A percentile compares a stretch with the other conserved stretches of the same genome.
Evolutionary conservation across 2,329 filamentous ascomycete genomes (phyloP).

Genomic region (Cladophialophora psammophila): DNA sequence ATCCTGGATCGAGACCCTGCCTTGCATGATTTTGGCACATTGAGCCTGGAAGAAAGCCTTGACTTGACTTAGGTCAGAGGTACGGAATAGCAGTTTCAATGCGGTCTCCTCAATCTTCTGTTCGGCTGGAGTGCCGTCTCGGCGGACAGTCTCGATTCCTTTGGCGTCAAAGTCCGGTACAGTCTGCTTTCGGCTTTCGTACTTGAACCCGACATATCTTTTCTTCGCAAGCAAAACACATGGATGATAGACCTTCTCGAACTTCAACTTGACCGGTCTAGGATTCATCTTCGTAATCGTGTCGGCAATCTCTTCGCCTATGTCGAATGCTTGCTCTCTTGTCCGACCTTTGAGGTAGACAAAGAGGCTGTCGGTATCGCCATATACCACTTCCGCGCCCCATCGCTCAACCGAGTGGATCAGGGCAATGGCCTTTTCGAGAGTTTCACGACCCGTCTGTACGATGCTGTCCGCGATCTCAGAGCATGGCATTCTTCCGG

Average conservation of each 20-base stretch:
- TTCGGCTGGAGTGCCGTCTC: slow-evolving; percentile 92
- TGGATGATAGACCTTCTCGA: slow-evolving; percentile 97
- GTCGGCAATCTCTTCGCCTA: slow-evolving; percentile 90
- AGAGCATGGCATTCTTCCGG: slow-evolving; percentile 94
- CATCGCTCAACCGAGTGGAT: slow-evolving; percentile 88
- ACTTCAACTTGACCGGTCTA: slow-evolving; percentile 91
- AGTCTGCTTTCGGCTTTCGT: slow-evolving; percentile 76
- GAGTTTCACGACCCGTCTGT: slow-evolving; percentile 90
- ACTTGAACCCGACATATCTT: slow-evolving; percentile 97
- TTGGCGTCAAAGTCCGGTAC: slow-evolving; percentile 96
- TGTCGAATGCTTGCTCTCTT: slow-evolving; percentile 85
- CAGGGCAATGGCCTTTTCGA: slow-evolving; percentile 89
- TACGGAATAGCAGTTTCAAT: slow-evolving; percentile 86
- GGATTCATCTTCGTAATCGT: slow-evolving; percentile 90
- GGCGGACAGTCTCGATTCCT: slow-evolving; percentile 94
- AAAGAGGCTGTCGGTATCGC: slow-evolving; percentile 95
- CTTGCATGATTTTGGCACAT: slow-evolving; percentile 90
- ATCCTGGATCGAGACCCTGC: slow-evolving; percentile 87
- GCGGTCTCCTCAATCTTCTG: slow-evolving; percentile 97
- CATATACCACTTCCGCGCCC: slow-evolving; percentile 97
- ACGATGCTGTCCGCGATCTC: slow-evolving; percentile 99
- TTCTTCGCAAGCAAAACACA: slow-evolving; percentile 96
- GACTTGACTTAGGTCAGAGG: slow-evolving; percentile 84
- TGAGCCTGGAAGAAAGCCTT: slow-evolving; percentile 90
- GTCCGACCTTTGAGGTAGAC: slow-evolving; percentile 87